These are phyloP conservation scores for Cutaneotrichosporon cyanovorans DNA, from an alignment of 1,284 basidiomycete genomes.

Conservation along the genomic window DNA sequence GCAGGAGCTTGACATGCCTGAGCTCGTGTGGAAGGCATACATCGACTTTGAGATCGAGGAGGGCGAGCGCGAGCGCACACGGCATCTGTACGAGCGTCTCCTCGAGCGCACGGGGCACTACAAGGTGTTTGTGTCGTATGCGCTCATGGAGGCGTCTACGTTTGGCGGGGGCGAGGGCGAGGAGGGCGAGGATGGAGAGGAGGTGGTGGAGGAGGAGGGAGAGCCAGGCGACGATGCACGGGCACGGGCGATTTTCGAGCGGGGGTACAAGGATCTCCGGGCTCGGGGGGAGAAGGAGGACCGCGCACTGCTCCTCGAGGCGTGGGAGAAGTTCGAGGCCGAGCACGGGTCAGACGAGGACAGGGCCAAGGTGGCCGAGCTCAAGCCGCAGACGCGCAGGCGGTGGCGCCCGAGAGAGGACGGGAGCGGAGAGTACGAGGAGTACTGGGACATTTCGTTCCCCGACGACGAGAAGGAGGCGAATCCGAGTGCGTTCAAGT, in stretches of 20 bases:
- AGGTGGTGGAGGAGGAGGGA: constrained; percentile 59
- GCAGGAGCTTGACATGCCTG: constrained; percentile 96
- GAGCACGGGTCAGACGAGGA: constrained; percentile 63
- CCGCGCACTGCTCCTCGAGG: constrained; percentile 79
- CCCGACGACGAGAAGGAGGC: constrained; percentile 87
- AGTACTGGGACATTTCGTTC: constrained; percentile 86
- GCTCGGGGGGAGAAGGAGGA: constrained; percentile 74
- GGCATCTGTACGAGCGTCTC: constrained; percentile 84
- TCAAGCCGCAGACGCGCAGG: constrained; percentile 87
- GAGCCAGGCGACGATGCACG: constrained; percentile 60
- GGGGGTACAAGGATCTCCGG: constrained; percentile 80
- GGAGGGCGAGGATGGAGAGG: constrained; percentile 65
- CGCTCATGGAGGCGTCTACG: constrained; percentile 45
- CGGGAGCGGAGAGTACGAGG: constrained; percentile 76
- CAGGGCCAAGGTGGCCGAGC: constrained; percentile 68
- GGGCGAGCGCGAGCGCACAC: constrained; percentile 76
- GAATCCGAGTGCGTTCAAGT: constrained; percentile 86
- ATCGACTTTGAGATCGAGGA: constrained; percentile 84
- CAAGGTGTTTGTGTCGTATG: constrained; percentile 57
- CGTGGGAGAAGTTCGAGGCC: constrained; percentile 88
- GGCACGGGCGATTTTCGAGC: constrained; percentile 71
- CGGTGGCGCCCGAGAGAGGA: constrained; percentile 73
- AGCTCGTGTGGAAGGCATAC: constrained; percentile 89
- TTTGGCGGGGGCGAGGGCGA: constrained; percentile 58
- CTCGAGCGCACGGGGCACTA: constrained; percentile 83